phyloP scores from a whole-genome alignment of 2,329 filamentous ascomycete species.

The Hypomyces rosellus region DNA sequence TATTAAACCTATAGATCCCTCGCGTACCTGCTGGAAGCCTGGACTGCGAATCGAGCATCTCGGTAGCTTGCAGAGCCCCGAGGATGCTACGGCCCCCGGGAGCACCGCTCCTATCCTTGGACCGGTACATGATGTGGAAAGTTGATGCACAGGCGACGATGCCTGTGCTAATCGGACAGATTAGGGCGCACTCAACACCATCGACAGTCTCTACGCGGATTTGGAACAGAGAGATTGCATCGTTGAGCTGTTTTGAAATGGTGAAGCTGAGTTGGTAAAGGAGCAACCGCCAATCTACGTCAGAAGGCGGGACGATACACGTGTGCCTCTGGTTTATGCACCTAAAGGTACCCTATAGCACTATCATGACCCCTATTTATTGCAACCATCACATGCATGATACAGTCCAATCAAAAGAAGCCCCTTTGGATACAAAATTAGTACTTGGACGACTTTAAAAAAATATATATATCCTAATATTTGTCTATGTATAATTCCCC shows the following conservation, averaged over 20 bases:
- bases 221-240: constrained; percentile 5
- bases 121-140: constrained; percentile 34
- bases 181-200: constrained; percentile 1
- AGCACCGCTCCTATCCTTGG: constrained; percentile 34
- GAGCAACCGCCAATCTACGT: neutral
- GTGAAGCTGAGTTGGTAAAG: neutral
- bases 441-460: no score
- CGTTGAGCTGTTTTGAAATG: constrained; percentile 1
- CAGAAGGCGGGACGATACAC: no score
- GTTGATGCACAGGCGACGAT: constrained; percentile 7
- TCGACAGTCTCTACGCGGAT: constrained; percentile 2
- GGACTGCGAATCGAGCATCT: constrained; percentile 73
- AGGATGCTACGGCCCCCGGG: constrained; percentile 51
- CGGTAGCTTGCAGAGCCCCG: constrained; percentile 69
- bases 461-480: no score
- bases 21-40: constrained; percentile 71
- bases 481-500: no score
- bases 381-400: no score
- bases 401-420: no score
- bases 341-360: no score
- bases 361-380: no score
- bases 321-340: no score
- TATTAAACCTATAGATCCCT: neutral
- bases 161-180: constrained; percentile 8
- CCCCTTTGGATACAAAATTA: no score